phyloP scores from a whole-genome alignment of 139 green algal genomes.

The Yamagishiella unicocca region DNA sequence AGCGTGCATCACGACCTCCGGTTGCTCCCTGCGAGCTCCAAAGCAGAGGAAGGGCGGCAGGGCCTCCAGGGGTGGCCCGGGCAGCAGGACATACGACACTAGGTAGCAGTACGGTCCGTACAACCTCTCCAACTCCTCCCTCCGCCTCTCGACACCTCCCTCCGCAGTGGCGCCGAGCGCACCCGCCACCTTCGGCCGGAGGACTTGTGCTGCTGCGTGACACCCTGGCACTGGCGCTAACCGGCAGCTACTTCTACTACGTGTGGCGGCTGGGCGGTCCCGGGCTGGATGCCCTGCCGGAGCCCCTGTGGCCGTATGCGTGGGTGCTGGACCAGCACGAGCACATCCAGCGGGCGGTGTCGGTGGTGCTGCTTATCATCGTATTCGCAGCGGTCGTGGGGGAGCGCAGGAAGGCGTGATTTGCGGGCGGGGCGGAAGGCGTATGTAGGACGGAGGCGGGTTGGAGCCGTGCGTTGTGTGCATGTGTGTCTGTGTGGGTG shows the following conservation, averaged over 20 bases:
- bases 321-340: slow-evolving; percentile 37
- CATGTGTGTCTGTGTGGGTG: not conserved
- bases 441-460: too few species aligned
- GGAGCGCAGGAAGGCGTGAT: slow-evolving; percentile 28
- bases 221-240: slow-evolving; percentile 23
- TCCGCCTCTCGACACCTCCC: not conserved
- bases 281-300: slow-evolving; percentile 5
- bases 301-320: slow-evolving; percentile 39
- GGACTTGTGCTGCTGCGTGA: slow-evolving; percentile 31
- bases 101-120: slow-evolving; percentile 34
- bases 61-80: not conserved
- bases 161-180: not conserved
- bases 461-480: too few species aligned
- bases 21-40: too few species aligned
- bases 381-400: slow-evolving; percentile 33
- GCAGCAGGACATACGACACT: slow-evolving; percentile 44
- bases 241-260: slow-evolving; percentile 51
- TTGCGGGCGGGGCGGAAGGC: too few species aligned
- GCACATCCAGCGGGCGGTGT: slow-evolving; percentile 49
- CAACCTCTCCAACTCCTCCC: not conserved
- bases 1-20: too few species aligned
- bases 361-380: slow-evolving; percentile 54
- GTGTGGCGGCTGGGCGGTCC: slow-evolving; percentile 49
- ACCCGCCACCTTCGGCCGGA: not conserved
- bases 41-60: slow-evolving; percentile 32